Percentiles rank a stretch among this genome's conserved stretches.
These are phyloP conservation scores for Zygnema circumcarinatum DNA, from an alignment of 139 green algal species.

Conservation along the genomic window DNA sequence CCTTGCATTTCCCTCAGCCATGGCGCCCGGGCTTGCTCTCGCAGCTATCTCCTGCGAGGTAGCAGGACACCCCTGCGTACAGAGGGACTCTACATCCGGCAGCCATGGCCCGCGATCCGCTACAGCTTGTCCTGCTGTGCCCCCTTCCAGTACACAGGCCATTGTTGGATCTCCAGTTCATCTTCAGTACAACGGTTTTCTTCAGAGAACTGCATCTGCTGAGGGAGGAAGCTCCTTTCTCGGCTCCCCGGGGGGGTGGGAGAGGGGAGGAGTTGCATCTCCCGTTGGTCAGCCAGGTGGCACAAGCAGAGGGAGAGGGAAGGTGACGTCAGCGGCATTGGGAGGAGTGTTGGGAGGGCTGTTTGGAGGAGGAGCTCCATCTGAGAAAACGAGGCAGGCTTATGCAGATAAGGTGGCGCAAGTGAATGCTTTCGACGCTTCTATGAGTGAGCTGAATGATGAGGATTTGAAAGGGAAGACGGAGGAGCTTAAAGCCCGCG, in stretches of 20 bases:
- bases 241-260: not conserved
- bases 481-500: conserved; percentile 73
- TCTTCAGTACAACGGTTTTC: not conserved
- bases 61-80: not conserved
- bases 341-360: conserved; percentile 55
- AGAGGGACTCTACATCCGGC: not conserved
- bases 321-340: not conserved
- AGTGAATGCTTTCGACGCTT: conserved; percentile 80
- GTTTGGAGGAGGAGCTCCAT: conserved; percentile 37
- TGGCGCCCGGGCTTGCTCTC: not conserved
- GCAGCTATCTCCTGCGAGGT: not conserved
- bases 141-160: not conserved
- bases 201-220: not conserved
- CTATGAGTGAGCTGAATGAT: conserved; percentile 70
- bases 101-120: not conserved
- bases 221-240: not conserved
- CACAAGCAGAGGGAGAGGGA: not conserved
- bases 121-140: not conserved
- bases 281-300: not conserved
- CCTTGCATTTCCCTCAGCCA: too few relatives aligned
- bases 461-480: conserved; percentile 86
- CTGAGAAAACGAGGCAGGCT: conserved; percentile 56
- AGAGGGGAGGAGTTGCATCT: not conserved
- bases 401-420: conserved; percentile 74
- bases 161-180: not conserved